phyloP scores from a whole-genome alignment of 1,284 basidiomycete genomes.

The Marasmius fiardii region DNA sequence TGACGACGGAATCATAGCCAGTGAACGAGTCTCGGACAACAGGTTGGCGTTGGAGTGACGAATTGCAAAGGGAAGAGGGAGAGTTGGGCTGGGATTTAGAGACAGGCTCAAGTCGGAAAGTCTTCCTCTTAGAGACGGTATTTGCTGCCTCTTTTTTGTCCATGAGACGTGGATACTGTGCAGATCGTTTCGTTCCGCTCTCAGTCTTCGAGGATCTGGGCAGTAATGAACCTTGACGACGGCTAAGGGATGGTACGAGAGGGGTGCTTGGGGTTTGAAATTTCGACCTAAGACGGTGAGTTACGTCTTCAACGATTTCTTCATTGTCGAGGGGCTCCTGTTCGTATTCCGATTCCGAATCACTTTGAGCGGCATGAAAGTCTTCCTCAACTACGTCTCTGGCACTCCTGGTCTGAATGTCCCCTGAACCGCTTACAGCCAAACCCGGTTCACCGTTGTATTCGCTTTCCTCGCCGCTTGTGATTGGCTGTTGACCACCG shows the following conservation, averaged over 20 bases:
- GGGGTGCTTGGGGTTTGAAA: not conserved
- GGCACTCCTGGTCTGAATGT: constrained; percentile 16
- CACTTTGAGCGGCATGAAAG: constrained; percentile 13
- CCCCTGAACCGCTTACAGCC: constrained; percentile 34
- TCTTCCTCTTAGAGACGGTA: not conserved
- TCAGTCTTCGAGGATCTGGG: not conserved
- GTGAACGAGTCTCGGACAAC: constrained; percentile 7
- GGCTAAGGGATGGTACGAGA: not conserved
- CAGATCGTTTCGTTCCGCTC: not conserved
- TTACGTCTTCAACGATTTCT: not conserved
- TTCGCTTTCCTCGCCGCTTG: constrained; percentile 22
- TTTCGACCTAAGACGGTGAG: not conserved
- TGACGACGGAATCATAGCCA: constrained; percentile 27
- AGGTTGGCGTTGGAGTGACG: not conserved
- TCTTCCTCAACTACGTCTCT: constrained; percentile 26
- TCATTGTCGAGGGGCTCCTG: not conserved
- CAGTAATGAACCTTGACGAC: not conserved
- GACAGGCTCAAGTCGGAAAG: not conserved
- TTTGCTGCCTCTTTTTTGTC: not conserved
- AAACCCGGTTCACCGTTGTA: constrained; percentile 31
- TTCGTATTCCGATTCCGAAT: not conserved
- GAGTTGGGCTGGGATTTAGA: not conserved
- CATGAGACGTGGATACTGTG: not conserved
- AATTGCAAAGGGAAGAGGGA: not conserved
- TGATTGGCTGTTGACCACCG: constrained; percentile 4